A percentile compares a stretch with the other conserved stretches of the same genome.
Conservation (phyloP, 2,329 filamentous ascomycete species). For the Aspergillus sp. region DNA sequence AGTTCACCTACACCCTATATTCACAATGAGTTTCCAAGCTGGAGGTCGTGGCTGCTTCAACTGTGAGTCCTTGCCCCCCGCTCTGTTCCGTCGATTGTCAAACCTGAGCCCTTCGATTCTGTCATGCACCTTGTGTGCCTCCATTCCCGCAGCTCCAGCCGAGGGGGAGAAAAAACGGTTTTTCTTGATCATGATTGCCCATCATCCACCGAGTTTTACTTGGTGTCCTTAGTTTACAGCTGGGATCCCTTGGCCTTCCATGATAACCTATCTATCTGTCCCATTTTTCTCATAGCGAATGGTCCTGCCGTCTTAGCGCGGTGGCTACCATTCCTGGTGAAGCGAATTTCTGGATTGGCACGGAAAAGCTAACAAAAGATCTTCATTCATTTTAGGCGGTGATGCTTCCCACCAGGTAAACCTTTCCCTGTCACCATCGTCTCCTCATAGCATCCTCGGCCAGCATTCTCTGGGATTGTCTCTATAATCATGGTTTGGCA, state of each 20-base stretch:
- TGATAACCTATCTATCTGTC: neutral
- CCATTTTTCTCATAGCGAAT: neutral
- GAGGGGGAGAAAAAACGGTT: neutral
- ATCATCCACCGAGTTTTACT: neutral
- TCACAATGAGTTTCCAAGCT: slow-evolving; percentile 53
- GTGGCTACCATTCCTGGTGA: too few relatives aligned
- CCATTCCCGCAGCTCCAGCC: neutral
- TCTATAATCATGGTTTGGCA: slow-evolving; percentile 20
- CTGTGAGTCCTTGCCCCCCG: slow-evolving; percentile 48
- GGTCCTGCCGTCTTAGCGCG: too few relatives aligned
- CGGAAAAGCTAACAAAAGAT: slow-evolving; percentile 3
- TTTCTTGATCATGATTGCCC: neutral
- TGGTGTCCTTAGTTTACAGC: neutral
- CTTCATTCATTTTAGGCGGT: slow-evolving; percentile 57
- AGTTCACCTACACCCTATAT: slow-evolving; percentile 13
- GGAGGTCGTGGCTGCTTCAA: slow-evolving; percentile 60
- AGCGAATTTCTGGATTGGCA: neutral
- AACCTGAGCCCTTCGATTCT: slow-evolving; percentile 4
- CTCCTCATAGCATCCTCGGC: neutral
- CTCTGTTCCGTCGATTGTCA: slow-evolving; percentile 7
- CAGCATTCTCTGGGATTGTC: neutral
- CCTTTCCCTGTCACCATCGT: slow-evolving; percentile 19
- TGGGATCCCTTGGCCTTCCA: neutral
- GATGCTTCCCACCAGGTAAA: slow-evolving; percentile 74
- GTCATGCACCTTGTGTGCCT: neutral